A percentile compares a stretch with the other conserved stretches of the same genome.
Evolutionary conservation across 345 rosid species (phyloP).

Genomic region (Nephelium lappaceum): DNA sequence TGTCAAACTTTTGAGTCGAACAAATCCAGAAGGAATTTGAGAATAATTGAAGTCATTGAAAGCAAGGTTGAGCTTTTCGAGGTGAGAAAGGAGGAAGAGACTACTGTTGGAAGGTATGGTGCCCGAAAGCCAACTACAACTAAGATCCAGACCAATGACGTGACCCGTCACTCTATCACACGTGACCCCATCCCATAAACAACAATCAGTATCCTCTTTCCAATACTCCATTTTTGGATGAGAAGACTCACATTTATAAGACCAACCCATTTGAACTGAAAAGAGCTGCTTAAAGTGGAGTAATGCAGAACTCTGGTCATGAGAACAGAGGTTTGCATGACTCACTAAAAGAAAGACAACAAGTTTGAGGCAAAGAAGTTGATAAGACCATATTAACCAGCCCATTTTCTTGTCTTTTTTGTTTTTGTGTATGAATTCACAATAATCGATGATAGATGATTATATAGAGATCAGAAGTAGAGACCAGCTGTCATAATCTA

Average conservation of each 20-base stretch:
- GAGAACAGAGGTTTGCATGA: not conserved
- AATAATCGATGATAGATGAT: no score
- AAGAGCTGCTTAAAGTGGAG: constrained; percentile 9
- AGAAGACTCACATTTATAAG: no score
- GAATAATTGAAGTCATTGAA: constrained; percentile 22
- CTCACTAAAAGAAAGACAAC: not conserved
- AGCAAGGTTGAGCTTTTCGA: constrained; percentile 32
- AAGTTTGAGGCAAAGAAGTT: not conserved
- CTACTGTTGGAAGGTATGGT: constrained; percentile 19
- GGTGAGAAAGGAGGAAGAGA: constrained; percentile 20
- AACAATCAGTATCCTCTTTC: constrained; percentile 24
- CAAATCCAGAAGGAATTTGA: not conserved
- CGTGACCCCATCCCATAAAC: constrained; percentile 38
- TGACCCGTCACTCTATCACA: constrained; percentile 25
- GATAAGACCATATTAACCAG: not conserved
- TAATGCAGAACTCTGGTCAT: constrained; percentile 10
- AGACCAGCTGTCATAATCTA: no score
- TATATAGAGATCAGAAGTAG: no score
- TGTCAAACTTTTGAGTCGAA: no score
- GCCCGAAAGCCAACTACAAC: constrained; percentile 10
- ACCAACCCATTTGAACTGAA: no score
- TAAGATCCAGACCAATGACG: constrained; percentile 29
- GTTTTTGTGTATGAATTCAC: no score
- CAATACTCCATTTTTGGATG: constrained; percentile 7
- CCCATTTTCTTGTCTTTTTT: not conserved